Conservation (phyloP, 805 yeast genomes). For the Grigorovia transvaalensis region DNA sequence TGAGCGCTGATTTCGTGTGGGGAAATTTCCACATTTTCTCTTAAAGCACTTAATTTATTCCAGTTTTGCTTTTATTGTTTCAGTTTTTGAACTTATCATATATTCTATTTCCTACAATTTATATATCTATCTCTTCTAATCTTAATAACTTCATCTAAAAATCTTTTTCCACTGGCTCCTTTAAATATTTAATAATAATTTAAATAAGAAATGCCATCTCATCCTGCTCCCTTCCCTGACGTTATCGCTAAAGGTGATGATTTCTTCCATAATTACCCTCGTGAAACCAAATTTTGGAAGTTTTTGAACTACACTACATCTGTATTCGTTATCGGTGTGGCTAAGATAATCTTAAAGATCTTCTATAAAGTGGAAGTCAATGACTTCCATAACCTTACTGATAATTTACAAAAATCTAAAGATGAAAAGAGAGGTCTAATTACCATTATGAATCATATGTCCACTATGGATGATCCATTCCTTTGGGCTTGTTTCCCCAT, state of each 20-base stretch:
- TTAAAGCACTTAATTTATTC: too few species aligned
- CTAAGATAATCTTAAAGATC: constrained; percentile 50
- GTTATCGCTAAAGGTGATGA: constrained; percentile 68
- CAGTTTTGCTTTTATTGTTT: background rate
- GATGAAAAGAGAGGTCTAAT: constrained; percentile 62
- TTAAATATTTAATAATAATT: too few species aligned
- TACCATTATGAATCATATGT: constrained; percentile 90
- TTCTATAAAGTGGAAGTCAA: constrained; percentile 55
- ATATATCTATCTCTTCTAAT: too few species aligned
- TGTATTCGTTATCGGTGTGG: constrained; percentile 47
- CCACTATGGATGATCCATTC: constrained; percentile 83
- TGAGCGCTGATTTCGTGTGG: background rate
- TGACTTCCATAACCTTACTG: constrained; percentile 53
- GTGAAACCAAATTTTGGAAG: constrained; percentile 53
- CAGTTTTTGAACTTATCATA: background rate
- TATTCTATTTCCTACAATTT: too few species aligned
- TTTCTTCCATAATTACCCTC: constrained; percentile 53
- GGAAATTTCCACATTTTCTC: background rate
- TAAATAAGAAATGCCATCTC: background rate
- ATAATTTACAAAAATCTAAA: constrained; percentile 52
- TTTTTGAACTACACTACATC: constrained; percentile 59
- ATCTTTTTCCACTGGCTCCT: too few species aligned
- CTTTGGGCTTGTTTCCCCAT: constrained; percentile 80
- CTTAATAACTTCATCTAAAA: too few species aligned
- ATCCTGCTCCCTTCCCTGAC: constrained; percentile 53